phyloP scores from a whole-genome alignment of 768 basidiomycete genomes.

The Phlegmacium glaucopus region DNA sequence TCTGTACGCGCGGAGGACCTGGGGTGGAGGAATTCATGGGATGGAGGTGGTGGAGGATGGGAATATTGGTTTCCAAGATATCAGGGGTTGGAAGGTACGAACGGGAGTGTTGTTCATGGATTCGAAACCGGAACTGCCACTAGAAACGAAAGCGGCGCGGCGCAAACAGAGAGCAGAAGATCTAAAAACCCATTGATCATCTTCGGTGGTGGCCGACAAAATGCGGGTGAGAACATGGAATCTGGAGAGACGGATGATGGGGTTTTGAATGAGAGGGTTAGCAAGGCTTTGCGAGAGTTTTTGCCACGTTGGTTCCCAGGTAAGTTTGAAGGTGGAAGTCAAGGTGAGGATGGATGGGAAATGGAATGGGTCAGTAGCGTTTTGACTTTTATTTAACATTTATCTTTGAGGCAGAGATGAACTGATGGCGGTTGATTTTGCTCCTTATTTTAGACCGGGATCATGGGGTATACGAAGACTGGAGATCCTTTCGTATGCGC shows the following conservation, averaged over 20 bases:
- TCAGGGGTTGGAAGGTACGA: conserved; percentile 18
- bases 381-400: not conserved
- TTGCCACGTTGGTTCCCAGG: conserved; percentile 56
- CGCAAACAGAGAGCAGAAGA: conserved; percentile 9
- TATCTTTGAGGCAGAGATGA: not conserved
- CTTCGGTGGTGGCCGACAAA: conserved; percentile 65
- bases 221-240: conserved; percentile 42
- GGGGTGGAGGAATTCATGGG: conserved; percentile 41
- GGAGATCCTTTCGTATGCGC: conserved; percentile 64
- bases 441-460: conserved; percentile 56
- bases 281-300: conserved; percentile 51
- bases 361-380: conserved; percentile 71
- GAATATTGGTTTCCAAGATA: conserved; percentile 84
- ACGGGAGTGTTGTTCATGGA: not conserved
- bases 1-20: conserved; percentile 35
- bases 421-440: not conserved
- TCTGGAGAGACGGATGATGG: conserved; percentile 57
- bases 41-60: conserved; percentile 42
- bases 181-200: conserved; percentile 56
- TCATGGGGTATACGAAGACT: conserved; percentile 69
- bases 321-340: conserved; percentile 31
- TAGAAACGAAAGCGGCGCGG: not conserved
- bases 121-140: too few relatives aligned
- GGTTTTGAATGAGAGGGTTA: conserved; percentile 41
- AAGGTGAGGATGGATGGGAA: conserved; percentile 47